Base-by-base conservation (phyloP, 2,329 filamentous ascomycete species). In the Periconia sp. region DNA sequence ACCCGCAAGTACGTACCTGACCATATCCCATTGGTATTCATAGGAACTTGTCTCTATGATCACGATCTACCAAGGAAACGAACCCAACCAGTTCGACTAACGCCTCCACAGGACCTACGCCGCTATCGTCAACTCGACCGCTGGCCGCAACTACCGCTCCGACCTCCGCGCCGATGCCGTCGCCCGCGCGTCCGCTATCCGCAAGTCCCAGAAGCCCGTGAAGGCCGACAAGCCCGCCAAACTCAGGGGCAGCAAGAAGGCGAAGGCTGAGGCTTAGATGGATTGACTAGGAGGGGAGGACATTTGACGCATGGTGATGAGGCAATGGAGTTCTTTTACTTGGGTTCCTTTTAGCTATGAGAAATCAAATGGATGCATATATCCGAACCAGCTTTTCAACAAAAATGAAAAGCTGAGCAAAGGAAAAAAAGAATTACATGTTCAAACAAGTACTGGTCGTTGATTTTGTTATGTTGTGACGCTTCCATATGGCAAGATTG, bases 101-200 rank as follows among this genome's bases (percentile, higher is more conserved):
- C 58, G 41, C 42, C n/a, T 41, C 9, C 14, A 35, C 43, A 69
- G 91, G 85, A 88, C 89, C 81, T 97, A 92, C 87, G 90, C 89
- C 82, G 84, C 84, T 70, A 86, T 97, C 76, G 92, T 92, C 80
- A 89, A 85, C 82, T 82, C 83, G 76, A 86, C 87, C 69, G 89
- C 91, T 77, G 92, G 91, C 86, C 84, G 84, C 75, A 85, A 87
- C 74, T 99, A 97, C 88, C 90, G 79, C 58, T 62, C 74, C 43
- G 79, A 82, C 68, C 74, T 82, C 59, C 75, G 78, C 65, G 69
- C 74, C 58, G 77, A 79, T 71, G 92, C 93, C 69, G 87, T 97
- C 72, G 82, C 91, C 78, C 91, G 94, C 73, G 91, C 89, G 74
- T 92, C 88, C 71, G 91, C 92, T 71, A 85, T 96, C 82, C 89